phyloP scores from a whole-genome alignment of 371 early-diverging fungal genomes.

The Furculomyces boomerangus region DNA sequence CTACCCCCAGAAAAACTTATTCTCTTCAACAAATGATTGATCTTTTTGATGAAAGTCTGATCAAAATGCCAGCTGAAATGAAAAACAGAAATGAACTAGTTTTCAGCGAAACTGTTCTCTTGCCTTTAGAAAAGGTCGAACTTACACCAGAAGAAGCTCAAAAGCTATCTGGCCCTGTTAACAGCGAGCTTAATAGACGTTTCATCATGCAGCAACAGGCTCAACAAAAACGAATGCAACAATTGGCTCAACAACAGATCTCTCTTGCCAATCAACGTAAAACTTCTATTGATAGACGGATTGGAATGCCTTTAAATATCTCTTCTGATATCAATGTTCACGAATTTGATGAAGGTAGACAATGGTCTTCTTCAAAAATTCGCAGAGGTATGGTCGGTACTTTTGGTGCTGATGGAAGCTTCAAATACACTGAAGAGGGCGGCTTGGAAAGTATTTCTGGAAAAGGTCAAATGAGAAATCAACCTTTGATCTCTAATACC shows the following conservation, averaged over 20 bases:
- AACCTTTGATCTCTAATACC: not conserved
- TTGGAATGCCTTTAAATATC: not conserved
- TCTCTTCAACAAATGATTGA: not conserved
- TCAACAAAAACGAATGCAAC: constrained; percentile 4
- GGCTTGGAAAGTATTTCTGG: constrained; percentile 8
- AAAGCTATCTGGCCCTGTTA: constrained; percentile 2
- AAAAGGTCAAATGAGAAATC: not conserved
- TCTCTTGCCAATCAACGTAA: not conserved
- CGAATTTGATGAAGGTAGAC: constrained; percentile 4
- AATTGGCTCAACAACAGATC: constrained; percentile 2
- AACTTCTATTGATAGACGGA: not conserved
- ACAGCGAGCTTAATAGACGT: constrained; percentile 4
- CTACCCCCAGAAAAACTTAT: not conserved
- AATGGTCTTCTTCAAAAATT: constrained; percentile 17
- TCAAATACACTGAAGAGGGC: constrained; percentile 25
- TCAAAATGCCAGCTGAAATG: constrained; percentile 1
- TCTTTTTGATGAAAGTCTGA: not conserved
- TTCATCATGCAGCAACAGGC: constrained; percentile 6
- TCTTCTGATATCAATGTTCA: not conserved
- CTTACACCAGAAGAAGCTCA: not conserved
- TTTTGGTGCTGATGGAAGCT: constrained; percentile 46
- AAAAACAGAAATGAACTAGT: not conserved
- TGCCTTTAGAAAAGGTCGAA: not conserved
- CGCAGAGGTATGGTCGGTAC: constrained; percentile 30
- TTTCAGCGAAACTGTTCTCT: not conserved